phyloP scores from a whole-genome alignment of 2,329 filamentous ascomycete genomes.

The Monilinia laxa region DNA sequence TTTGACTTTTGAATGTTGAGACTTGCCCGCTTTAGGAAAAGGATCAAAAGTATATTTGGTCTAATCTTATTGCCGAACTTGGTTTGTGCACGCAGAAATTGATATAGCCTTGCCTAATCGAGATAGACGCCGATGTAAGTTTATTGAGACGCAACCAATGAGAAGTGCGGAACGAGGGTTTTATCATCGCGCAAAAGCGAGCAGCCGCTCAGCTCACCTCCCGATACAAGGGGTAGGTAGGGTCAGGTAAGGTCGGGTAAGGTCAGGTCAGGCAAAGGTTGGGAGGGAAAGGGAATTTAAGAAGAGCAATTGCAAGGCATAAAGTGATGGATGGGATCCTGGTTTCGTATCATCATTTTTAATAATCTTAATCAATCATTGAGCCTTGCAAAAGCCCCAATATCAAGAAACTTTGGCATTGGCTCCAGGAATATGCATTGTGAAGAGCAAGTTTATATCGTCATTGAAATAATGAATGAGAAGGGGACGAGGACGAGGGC shows the following conservation, averaged over 20 bases:
- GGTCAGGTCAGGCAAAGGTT: no score
- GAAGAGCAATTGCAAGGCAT: neutral
- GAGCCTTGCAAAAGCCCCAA: neutral
- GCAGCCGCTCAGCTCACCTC: constrained; percentile 34
- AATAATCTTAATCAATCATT: neutral
- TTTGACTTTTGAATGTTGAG: neutral
- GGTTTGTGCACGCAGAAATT: constrained; percentile 25
- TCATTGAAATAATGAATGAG: neutral
- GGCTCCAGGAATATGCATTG: neutral
- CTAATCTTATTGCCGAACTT: constrained; percentile 18
- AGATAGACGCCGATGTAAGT: constrained; percentile 39
- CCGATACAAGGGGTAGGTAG: neutral
- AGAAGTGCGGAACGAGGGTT: constrained; percentile 32
- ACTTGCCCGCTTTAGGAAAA: neutral
- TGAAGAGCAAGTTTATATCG: no score
- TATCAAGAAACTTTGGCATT: no score
- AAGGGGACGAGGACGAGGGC: no score
- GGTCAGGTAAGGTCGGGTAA: no score
- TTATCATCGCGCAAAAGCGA: constrained; percentile 31
- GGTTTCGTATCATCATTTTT: constrained; percentile 1
- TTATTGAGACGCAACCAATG: constrained; percentile 35
- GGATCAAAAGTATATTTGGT: neutral
- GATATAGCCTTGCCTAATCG: constrained; percentile 38
- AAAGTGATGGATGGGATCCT: neutral
- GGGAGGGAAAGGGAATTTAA: no score